A percentile compares a stretch with the other conserved stretches of the same genome.
phyloP scores from a whole-genome alignment of 2,329 filamentous ascomycete genomes.

The Xylariaceae sp. region DNA sequence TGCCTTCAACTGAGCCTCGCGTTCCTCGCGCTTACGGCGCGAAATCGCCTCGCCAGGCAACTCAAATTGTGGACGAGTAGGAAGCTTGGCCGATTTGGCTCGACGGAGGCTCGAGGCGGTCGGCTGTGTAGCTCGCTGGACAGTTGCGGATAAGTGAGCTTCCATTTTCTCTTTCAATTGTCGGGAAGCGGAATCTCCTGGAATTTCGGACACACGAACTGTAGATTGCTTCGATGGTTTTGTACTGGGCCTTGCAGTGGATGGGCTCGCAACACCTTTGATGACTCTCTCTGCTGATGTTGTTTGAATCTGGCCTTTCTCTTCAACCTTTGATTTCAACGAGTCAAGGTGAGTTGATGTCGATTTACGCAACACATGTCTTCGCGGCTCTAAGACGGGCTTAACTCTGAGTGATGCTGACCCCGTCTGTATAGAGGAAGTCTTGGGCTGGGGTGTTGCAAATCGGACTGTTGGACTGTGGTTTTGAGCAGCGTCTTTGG shows the following conservation, averaged over 20 bases:
- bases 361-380: conserved; percentile 39
- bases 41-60: conserved; percentile 59
- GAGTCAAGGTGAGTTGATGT: conserved; percentile 37
- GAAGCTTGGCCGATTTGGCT: conserved; percentile 48
- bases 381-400: conserved; percentile 32
- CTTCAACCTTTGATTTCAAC: conserved; percentile 22
- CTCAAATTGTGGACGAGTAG: conserved; percentile 55
- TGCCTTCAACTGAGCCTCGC: conserved; percentile 49
- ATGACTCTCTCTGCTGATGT: conserved; percentile 27
- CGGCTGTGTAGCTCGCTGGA: conserved; percentile 28
- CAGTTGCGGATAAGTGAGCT: conserved; percentile 41
- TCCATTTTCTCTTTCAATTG: conserved; percentile 36
- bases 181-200: conserved; percentile 56
- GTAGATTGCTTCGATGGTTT: conserved; percentile 55
- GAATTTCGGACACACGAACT: conserved; percentile 56
- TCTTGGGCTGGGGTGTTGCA: conserved; percentile 25
- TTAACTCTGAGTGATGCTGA: conserved; percentile 42
- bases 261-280: conserved; percentile 38
- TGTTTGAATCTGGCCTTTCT: conserved; percentile 21
- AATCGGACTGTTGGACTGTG: conserved; percentile 16
- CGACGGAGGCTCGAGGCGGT: conserved; percentile 38
- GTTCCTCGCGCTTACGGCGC: conserved; percentile 52
- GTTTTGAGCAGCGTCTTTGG: conserved; percentile 14
- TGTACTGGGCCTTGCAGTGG: conserved; percentile 42
- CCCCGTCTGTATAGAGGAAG: conserved; percentile 24